Conservation (phyloP, 2,329 filamentous ascomycete species). For the Westerdykella sp. region DNA sequence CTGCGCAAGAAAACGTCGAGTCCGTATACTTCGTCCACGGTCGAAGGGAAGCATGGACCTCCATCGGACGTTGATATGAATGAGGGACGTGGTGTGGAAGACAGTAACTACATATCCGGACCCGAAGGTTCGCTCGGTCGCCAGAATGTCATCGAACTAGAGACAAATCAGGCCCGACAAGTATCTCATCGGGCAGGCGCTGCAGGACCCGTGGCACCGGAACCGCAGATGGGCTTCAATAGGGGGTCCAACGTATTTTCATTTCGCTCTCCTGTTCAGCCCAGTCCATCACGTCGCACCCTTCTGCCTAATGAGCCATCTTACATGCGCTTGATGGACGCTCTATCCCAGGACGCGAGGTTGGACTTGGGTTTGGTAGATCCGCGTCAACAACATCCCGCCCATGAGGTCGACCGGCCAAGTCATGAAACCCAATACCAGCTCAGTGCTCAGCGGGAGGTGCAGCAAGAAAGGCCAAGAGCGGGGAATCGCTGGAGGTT, state of each 20-base stretch:
- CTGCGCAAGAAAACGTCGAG: slow-evolving; percentile 19
- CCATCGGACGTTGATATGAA: no score
- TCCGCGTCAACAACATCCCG: slow-evolving; percentile 12
- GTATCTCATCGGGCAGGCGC: no score
- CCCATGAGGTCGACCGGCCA: not conserved
- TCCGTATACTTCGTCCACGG: not conserved
- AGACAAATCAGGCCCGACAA: no score
- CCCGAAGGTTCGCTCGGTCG: no score
- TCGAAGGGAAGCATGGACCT: no score
- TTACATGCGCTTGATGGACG: slow-evolving; percentile 29
- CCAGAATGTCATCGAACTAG: no score
- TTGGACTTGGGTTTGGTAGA: slow-evolving; percentile 24
- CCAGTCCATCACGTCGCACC: not conserved
- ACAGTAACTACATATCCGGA: no score
- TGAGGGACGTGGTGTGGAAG: no score
- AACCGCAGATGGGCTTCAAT: not conserved
- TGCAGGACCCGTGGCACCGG: not conserved
- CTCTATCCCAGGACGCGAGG: slow-evolving; percentile 14
- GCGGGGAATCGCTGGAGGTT: slow-evolving; percentile 5
- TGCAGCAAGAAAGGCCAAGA: no score
- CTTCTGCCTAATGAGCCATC: slow-evolving; percentile 19
- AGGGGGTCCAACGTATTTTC: no score
- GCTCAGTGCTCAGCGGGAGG: not conserved
- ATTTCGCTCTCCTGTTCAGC: no score
- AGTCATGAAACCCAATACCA: slow-evolving; percentile 2